Evolutionary conservation across 108 stramenopile species (phyloP).

Genomic region (Cyclotella sp.): DNA sequence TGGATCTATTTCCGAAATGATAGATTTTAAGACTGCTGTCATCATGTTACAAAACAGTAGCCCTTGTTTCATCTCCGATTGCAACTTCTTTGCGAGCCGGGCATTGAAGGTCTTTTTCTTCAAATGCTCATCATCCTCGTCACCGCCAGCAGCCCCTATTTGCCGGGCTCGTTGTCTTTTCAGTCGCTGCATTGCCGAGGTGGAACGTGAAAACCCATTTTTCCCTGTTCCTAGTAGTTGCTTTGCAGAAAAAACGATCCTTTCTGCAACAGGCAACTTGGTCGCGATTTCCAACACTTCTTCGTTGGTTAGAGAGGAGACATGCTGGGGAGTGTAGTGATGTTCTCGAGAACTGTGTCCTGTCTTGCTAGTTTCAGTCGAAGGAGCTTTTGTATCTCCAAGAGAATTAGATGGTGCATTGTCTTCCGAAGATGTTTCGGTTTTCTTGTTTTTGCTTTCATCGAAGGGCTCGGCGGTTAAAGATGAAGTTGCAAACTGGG

Average conservation of each 20-base stretch:
- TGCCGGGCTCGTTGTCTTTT: constrained; percentile 83
- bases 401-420: not conserved
- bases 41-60: constrained; percentile 67
- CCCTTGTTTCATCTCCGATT: constrained; percentile 66
- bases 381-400: not conserved
- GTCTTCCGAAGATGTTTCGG: not conserved
- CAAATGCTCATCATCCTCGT: constrained; percentile 50
- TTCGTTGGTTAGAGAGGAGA: constrained; percentile 29
- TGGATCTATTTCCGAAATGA: constrained; percentile 70
- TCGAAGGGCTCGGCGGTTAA: not conserved
- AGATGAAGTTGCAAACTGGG: not conserved
- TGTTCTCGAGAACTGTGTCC: not conserved
- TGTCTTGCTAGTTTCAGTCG: not conserved
- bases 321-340: constrained; percentile 1
- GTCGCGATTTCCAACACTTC: constrained; percentile 41
- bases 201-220: constrained; percentile 80
- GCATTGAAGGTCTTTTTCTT: constrained; percentile 72
- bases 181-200: constrained; percentile 70
- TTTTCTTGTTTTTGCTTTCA: not conserved
- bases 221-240: constrained; percentile 68
- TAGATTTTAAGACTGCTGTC: constrained; percentile 57
- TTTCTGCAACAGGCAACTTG: constrained; percentile 60
- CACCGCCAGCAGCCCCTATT: constrained; percentile 19
- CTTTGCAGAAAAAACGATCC: constrained; percentile 63
- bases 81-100: constrained; percentile 74